Evolutionary conservation across 495 filamentous ascomycete genomes (phyloP).

Genomic region (Letharia lupina): DNA sequence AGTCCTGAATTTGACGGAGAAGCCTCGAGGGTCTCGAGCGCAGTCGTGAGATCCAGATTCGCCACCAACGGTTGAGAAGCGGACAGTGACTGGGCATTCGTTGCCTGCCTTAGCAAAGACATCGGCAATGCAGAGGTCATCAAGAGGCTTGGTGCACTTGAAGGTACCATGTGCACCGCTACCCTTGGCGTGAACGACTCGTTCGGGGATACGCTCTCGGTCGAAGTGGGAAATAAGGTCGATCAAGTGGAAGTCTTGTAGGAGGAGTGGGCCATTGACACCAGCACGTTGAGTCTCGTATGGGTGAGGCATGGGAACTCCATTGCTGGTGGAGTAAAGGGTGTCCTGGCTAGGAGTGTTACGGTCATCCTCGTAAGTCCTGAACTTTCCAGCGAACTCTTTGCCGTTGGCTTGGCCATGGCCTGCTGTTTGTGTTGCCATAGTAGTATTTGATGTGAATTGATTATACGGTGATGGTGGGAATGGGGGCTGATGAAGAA

Average conservation of each 20-base stretch:
- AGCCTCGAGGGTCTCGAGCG: slow-evolving; percentile 60
- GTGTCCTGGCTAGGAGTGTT: slow-evolving; percentile 38
- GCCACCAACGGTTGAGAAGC: slow-evolving; percentile 65
- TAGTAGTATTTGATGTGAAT: background rate
- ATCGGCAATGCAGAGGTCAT: slow-evolving; percentile 46
- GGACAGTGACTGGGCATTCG: slow-evolving; percentile 54
- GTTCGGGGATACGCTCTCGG: slow-evolving; percentile 59
- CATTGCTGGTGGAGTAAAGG: slow-evolving; percentile 44
- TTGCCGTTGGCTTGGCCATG: slow-evolving; percentile 14
- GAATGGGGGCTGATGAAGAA: too few species aligned
- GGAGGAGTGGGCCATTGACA: slow-evolving; percentile 50
- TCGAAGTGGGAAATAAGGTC: slow-evolving; percentile 64
- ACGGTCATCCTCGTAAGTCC: slow-evolving; percentile 39
- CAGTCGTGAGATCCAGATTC: slow-evolving; percentile 64
- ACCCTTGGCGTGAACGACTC: slow-evolving; percentile 75
- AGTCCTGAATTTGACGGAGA: slow-evolving; percentile 73
- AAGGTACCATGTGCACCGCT: slow-evolving; percentile 72
- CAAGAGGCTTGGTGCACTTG: slow-evolving; percentile 59
- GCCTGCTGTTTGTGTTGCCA: slow-evolving; percentile 9
- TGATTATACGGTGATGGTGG: background rate
- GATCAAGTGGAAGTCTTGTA: slow-evolving; percentile 55
- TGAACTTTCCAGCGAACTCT: slow-evolving; percentile 9
- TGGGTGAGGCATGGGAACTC: slow-evolving; percentile 43
- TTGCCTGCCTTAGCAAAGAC: slow-evolving; percentile 58
- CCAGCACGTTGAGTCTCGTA: slow-evolving; percentile 45